These are phyloP conservation scores for Cystofilobasidium bisporidii DNA, from an alignment of 768 basidiomycete genomes.

Conservation along the genomic window DNA sequence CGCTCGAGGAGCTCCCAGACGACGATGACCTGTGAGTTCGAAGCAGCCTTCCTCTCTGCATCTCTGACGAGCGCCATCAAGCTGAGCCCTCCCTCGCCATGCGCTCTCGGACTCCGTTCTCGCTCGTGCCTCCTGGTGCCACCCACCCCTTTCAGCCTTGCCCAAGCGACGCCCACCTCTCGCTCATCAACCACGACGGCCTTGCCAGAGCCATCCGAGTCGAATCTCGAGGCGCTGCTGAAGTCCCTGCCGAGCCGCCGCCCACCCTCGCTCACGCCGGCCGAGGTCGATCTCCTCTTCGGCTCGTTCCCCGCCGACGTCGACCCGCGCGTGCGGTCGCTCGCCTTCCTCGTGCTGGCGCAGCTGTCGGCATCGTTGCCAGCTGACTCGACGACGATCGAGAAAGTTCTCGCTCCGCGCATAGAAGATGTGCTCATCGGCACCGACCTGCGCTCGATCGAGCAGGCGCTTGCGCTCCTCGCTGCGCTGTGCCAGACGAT, in stretches of 20 bases:
- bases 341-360: constrained; percentile 24
- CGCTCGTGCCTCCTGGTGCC: too few species aligned
- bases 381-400: not conserved
- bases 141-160: too few species aligned
- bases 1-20: constrained; percentile 16
- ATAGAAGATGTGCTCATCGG: constrained; percentile 25
- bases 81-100: too few species aligned
- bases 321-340: constrained; percentile 4
- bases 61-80: too few species aligned
- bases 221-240: constrained; percentile 7
- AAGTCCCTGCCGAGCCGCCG: not conserved
- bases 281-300: constrained; percentile 9
- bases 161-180: too few species aligned
- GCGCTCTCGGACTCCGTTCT: not conserved
- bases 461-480: constrained; percentile 57
- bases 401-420: not conserved
- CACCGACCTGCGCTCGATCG: constrained; percentile 45
- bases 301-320: constrained; percentile 13
- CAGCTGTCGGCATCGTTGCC: not conserved
- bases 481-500: constrained; percentile 80
- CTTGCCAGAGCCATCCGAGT: not conserved
- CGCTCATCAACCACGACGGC: not conserved
- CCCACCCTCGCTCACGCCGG: not conserved
- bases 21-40: not conserved
- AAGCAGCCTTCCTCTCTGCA: too few species aligned